Percentiles rank a stretch among this genome's conserved stretches.
phyloP scores from a whole-genome alignment of 2,329 filamentous ascomycete species.

The Penicillium polonicum region DNA sequence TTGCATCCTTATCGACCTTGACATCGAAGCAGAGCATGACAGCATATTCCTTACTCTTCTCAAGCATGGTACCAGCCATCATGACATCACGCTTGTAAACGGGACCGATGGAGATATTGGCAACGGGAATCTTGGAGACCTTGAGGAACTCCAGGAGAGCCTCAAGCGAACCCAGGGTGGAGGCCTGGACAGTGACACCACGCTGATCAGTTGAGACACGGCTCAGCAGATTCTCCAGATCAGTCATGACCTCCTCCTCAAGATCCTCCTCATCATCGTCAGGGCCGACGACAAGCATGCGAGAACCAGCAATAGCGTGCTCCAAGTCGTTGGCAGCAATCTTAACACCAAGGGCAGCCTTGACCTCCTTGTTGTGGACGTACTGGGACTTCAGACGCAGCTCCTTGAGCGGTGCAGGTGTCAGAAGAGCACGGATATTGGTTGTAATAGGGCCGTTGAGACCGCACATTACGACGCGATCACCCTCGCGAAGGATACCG shows the following conservation, averaged over 20 bases:
- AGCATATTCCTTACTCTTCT: conserved; percentile 92
- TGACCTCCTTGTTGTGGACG: conserved; percentile 99
- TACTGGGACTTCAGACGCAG: conserved; percentile 93
- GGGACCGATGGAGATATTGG: conserved; percentile 94
- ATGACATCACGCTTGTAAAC: conserved; percentile 98
- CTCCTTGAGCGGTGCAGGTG: conserved; percentile 88
- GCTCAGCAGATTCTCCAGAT: conserved; percentile 86
- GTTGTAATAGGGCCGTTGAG: conserved; percentile 95
- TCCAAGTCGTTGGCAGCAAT: conserved; percentile 95
- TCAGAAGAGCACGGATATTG: conserved; percentile 90
- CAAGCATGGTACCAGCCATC: conserved; percentile 89
- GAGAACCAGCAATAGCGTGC: conserved; percentile 91
- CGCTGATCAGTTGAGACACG: conserved; percentile 88
- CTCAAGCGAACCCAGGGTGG: conserved; percentile 93
- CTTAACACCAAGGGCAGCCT: conserved; percentile 97
- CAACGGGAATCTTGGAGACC: conserved; percentile 93
- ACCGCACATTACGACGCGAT: conserved; percentile 91
- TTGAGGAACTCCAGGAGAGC: conserved; percentile 94
- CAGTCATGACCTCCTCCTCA: conserved; percentile 92
- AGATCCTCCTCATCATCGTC: conserved; percentile 97
- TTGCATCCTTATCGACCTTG: conserved; percentile 96
- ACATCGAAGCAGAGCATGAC: conserved; percentile 99
- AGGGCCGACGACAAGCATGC: conserved; percentile 87
- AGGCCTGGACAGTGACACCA: conserved; percentile 95
- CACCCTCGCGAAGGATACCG: conserved; percentile 89